A percentile compares a stretch with the other conserved stretches of the same genome.
Evolutionary conservation across 2,329 filamentous ascomycete genomes (phyloP).

Genomic region (Verticillium longisporum): DNA sequence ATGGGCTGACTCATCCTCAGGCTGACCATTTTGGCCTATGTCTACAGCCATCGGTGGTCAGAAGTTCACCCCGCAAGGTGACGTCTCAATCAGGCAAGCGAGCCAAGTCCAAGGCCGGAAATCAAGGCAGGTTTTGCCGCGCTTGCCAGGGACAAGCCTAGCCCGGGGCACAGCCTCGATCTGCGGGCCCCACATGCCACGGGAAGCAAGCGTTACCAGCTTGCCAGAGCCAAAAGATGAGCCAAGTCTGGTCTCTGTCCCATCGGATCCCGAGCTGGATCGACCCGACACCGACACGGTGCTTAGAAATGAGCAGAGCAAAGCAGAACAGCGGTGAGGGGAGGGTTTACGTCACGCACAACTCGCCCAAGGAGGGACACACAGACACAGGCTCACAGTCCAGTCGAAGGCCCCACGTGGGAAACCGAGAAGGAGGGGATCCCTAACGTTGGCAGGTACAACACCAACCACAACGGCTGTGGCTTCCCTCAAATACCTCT

Average conservation of each 20-base stretch:
- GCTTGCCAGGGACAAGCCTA: background rate
- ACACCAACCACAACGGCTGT: background rate
- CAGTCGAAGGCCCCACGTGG: background rate
- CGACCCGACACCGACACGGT: background rate
- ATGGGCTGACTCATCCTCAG: too few species aligned
- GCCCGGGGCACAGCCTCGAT: background rate
- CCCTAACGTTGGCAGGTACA: background rate
- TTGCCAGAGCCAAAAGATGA: background rate
- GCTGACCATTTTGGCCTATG: too few species aligned
- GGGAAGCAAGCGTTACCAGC: background rate
- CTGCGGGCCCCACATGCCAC: background rate
- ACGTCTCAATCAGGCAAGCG: background rate
- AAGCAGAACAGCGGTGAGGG: background rate
- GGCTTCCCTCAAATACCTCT: background rate
- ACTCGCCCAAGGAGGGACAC: background rate
- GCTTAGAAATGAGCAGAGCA: background rate
- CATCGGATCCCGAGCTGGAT: background rate
- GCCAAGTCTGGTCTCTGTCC: background rate
- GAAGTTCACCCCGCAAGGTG: background rate
- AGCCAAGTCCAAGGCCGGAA: too few species aligned
- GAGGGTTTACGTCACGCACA: background rate
- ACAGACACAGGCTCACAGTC: background rate
- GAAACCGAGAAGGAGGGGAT: background rate
- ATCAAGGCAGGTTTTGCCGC: background rate
- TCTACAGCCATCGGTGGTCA: background rate